Base-by-base conservation (phyloP, 225 moss, liverwort and hornwort species). In the Ulota crispa region DNA sequence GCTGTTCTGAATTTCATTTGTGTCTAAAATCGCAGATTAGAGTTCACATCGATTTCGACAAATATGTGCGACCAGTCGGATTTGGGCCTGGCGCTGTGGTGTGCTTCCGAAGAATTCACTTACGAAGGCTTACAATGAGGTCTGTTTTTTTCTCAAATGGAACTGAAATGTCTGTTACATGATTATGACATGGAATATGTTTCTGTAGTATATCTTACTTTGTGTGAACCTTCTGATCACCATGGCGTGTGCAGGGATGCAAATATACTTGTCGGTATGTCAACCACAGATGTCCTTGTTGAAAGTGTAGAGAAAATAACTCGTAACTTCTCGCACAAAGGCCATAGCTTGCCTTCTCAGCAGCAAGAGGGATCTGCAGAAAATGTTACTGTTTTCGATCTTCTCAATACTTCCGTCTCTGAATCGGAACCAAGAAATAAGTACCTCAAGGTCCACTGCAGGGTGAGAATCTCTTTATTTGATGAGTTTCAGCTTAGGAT, bases 41-140 rank as follows among this genome's bases (percentile, higher is more conserved):
- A 68, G 65, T 86, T 78, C 80, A 86, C 55, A 80, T 86, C n/a
- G 83, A 86, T 78, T 88, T 91, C 15, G 81, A 88, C 55, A 86
- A 85, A 74, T 86, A 88, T 76, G 83, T 88, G 68, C 79, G 67
- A 47, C 90, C 90, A 39, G 32, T 83, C 37, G 90, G 90, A 45
- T 87, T 88, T 72, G 88, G 90, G 75, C 90, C 88, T 43, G 90
- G 90, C n/a, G 88, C 85, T 81, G 84, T 91, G 69, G 83, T 68
- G 71, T 91, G 75, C 62, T 88, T 91, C 41, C 85, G 84, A 83
- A 84, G 88, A 66, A 85, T 91, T 53, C 86, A 88, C 41, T 68
- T 91, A 11, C 88, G 42, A 88, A 86, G 88, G 88, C 85, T 73
- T 75, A 80, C 60, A 68, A 80, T 68, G 27, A 45, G 36, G 2